phyloP scores from a whole-genome alignment of 2,329 filamentous ascomycete genomes.

The Colletotrichum ledebouriae region DNA sequence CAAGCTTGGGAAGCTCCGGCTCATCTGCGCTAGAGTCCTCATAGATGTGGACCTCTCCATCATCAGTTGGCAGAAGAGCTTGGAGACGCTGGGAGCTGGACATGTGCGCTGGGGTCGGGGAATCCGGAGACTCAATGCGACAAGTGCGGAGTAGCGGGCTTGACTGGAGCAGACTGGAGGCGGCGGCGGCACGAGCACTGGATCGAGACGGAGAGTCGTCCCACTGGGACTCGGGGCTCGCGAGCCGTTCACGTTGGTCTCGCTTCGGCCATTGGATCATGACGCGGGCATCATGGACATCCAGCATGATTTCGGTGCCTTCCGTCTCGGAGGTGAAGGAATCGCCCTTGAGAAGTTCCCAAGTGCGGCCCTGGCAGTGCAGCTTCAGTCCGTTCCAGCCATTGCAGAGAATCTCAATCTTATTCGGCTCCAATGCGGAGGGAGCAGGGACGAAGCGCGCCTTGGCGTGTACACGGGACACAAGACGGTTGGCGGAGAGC shows the following conservation, averaged over 20 bases:
- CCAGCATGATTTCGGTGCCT: slow-evolving; percentile 90
- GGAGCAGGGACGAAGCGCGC: slow-evolving; percentile 83
- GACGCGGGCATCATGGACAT: slow-evolving; percentile 93
- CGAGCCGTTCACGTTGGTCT: slow-evolving; percentile 62
- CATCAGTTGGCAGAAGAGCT: slow-evolving; percentile 55
- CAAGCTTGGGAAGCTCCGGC: slow-evolving; percentile 55
- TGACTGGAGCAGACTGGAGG: slow-evolving; percentile 64
- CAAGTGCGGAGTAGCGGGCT: slow-evolving; percentile 69
- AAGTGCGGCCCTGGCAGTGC: slow-evolving; percentile 89
- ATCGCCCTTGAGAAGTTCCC: slow-evolving; percentile 89
- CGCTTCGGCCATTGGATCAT: slow-evolving; percentile 86
- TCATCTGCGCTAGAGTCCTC: slow-evolving; percentile 45
- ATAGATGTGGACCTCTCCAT: slow-evolving; percentile 45
- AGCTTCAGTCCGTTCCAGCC: slow-evolving; percentile 97
- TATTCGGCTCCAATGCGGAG: slow-evolving; percentile 77
- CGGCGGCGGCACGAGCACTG: slow-evolving; percentile 49
- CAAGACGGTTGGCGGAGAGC: slow-evolving; percentile 89
- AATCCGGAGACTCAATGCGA: slow-evolving; percentile 81
- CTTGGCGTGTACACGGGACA: slow-evolving; percentile 93
- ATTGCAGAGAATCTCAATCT: slow-evolving; percentile 89
- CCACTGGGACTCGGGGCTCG: slow-evolving; percentile 76
- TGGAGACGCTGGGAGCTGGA: slow-evolving; percentile 61
- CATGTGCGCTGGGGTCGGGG: slow-evolving; percentile 63
- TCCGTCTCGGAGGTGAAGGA: slow-evolving; percentile 92
- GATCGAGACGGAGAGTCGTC: slow-evolving; percentile 70